A percentile compares a stretch with the other conserved stretches of the same genome.
phyloP scores from a whole-genome alignment of 2,329 filamentous ascomycete genomes.

The Cytospora piceicola region DNA sequence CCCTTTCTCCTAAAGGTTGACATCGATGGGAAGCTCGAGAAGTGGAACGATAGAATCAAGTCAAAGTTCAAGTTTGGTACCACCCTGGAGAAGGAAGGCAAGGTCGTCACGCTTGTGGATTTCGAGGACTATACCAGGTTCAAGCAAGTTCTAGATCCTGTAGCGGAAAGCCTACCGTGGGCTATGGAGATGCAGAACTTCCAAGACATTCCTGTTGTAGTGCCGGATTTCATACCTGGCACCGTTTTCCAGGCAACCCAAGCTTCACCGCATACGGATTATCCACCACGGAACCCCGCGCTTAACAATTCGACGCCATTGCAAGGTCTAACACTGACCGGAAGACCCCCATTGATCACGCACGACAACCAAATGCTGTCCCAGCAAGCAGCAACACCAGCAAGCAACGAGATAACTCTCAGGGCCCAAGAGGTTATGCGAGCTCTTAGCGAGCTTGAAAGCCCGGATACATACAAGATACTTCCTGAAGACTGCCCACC shows the following conservation, averaged over 20 bases:
- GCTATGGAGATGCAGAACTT: slow-evolving; percentile 24
- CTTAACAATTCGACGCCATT: no score
- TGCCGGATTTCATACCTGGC: slow-evolving; percentile 11
- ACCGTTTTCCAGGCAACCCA: background rate
- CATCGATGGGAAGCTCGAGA: slow-evolving; percentile 38
- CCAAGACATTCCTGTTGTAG: slow-evolving; percentile 10
- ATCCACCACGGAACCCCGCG: no score
- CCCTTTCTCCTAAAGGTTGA: slow-evolving; percentile 40
- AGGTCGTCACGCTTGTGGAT: slow-evolving; percentile 6
- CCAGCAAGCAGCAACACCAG: no score
- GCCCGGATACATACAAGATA: no score
- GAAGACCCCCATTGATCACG: no score
- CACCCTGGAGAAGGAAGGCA: slow-evolving; percentile 15
- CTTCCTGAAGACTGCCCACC: no score
- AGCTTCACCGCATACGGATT: no score
- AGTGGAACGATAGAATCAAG: slow-evolving; percentile 31
- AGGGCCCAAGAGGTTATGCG: no score
- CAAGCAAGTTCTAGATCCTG: background rate
- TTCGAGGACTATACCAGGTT: slow-evolving; percentile 12
- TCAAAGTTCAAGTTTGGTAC: slow-evolving; percentile 33
- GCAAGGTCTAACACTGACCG: no score
- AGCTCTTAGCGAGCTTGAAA: no score
- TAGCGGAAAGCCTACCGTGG: slow-evolving; percentile 9
- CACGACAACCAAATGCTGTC: no score
- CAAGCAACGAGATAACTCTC: no score